A percentile compares a stretch with the other conserved stretches of the same genome.
These are phyloP conservation scores for Trichoderma semiorbis DNA, from an alignment of 2,329 filamentous ascomycete species.

Conservation along the genomic window DNA sequence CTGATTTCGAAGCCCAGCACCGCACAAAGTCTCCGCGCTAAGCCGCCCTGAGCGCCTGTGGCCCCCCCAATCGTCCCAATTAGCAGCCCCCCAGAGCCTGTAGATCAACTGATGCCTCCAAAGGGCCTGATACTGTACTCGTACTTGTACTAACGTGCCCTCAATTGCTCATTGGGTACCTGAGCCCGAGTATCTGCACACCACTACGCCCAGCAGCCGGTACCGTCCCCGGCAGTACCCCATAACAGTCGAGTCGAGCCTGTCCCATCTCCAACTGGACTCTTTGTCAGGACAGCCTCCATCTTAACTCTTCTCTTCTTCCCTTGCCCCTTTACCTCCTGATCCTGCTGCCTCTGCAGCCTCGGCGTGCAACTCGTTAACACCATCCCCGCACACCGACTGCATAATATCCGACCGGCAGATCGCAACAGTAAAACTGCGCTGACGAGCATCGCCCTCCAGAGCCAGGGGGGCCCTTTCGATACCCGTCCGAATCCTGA, in stretches of 20 bases:
- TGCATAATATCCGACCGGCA: constrained; percentile 10
- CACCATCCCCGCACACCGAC: constrained; percentile 15
- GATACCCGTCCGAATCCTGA: constrained; percentile 7
- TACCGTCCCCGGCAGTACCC: not conserved
- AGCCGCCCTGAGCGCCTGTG: constrained; percentile 1
- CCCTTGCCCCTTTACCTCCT: constrained; percentile 11
- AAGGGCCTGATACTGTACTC: not conserved
- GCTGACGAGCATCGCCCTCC: constrained; percentile 1
- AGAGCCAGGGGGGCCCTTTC: constrained; percentile 2
- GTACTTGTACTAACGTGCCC: not conserved
- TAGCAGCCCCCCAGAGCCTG: constrained; percentile 13
- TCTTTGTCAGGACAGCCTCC: not conserved
- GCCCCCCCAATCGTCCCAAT: constrained; percentile 8
- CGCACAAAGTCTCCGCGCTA: not conserved
- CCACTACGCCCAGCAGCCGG: not conserved
- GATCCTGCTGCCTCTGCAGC: constrained; percentile 14
- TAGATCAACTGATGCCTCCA: constrained; percentile 18
- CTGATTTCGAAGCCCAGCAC: constrained; percentile 12
- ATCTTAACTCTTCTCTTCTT: not conserved
- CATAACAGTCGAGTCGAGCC: not conserved
- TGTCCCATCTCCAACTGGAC: not conserved
- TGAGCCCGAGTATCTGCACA: not conserved
- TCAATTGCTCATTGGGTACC: not conserved
- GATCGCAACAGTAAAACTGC: not conserved
- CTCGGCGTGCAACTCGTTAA: constrained; percentile 13